These are phyloP conservation scores for Fraxinus platypoda DNA, from an alignment of 305 asterid species.

Conservation along the genomic window DNA sequence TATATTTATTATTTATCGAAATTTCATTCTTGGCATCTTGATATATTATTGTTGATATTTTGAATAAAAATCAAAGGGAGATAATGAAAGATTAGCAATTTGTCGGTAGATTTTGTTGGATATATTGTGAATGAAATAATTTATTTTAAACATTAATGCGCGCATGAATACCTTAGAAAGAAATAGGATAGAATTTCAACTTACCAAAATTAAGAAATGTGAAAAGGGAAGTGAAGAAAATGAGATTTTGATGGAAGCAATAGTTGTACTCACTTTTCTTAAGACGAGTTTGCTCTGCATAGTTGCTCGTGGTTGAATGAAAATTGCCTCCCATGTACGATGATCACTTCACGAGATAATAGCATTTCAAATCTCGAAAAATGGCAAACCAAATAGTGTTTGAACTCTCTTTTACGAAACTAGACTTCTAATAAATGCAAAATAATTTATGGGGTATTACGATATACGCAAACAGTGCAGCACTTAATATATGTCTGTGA, in stretches of 20 bases:
- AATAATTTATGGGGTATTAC: neutral
- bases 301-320: neutral
- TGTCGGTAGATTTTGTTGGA: neutral
- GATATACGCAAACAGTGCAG: neutral
- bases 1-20: neutral
- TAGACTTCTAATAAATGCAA: neutral
- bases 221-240: neutral
- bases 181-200: neutral
- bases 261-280: neutral
- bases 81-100: neutral
- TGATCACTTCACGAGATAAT: neutral
- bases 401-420: neutral
- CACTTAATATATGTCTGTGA: neutral
- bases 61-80: neutral
- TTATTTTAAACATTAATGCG: too few relatives aligned
- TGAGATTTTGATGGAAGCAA: neutral
- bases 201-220: neutral
- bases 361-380: neutral
- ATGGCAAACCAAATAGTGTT: neutral
- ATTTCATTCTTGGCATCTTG: neutral
- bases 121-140: neutral
- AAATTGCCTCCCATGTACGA: neutral
- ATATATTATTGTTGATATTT: neutral
- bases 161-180: neutral
- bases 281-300: neutral